Evolutionary conservation across 192 early-diverging fungal species (phyloP), one percentile per base, ranked within the genome.

Genomic region (Coemansia sp.): DNA sequence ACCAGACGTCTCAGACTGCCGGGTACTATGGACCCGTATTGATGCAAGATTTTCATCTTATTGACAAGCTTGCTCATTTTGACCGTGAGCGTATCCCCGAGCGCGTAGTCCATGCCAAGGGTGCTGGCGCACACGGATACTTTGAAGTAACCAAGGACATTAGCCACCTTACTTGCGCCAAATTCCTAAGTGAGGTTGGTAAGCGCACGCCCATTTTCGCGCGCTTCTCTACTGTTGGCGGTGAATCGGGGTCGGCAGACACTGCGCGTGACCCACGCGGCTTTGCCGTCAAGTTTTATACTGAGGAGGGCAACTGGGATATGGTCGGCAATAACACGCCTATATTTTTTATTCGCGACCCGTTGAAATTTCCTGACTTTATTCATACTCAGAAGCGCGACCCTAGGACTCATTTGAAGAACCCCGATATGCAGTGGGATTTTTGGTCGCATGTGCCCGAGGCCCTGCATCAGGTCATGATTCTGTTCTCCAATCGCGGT

Each of bases 241-340:
- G 92, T 63, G 88, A 89, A 77, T 85, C 81, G 44, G 92, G 92
- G 40, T 85, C 84, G 32, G 88, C 90, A 23, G 92, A 95, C 70
- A 90, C 92, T 30, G 87, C 87, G 40, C 86, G 91, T 47, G 93
- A 95, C 62, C 91, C 91, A 26, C 90, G 93, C 63, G 93, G 92
- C 7, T 93, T 95, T 49, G 86, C 91, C 13, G 72, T 91, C 77
- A 93, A 93, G 86, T 92, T 93, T 83, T 94, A 93, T 79, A 94
- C 93, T 28, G 91, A 93, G 70, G 93, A 94, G 73, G 88, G 89
- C 66, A 94, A 90, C 82, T 94, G 89, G 89, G 91, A 94, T 69
- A 89, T 93, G 87, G 93, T 94, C 33, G 91, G 91, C 66, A 92
- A 93, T 84, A 93, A 93, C 86, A 93, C 87, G 32, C 92, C 92